Evolutionary conservation across 768 basidiomycete species (phyloP), one percentile per base, ranked within the genome.

Genomic region (Rhizopogon vinicolor): DNA sequence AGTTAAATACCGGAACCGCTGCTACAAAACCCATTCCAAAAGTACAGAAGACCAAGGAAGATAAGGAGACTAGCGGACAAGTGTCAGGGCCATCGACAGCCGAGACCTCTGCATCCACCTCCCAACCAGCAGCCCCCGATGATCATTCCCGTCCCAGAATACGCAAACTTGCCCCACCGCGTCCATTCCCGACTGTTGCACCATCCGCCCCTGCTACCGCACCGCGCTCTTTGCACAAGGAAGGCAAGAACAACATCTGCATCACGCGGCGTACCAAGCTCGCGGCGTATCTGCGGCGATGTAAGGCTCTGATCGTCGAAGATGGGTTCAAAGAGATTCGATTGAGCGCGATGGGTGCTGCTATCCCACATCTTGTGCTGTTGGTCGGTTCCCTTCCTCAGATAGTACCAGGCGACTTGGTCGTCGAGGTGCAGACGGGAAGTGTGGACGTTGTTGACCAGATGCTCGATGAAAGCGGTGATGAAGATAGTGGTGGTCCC

Each of bases 341-440:
- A 67, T 69, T 95, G 43, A 83, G 80, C 56, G 93, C 90, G 6
- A 87, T 94, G 84, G 93, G 91, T 25, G 93, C 93, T 5, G 91
- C 93, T 1, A 93, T 95, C 55, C 91, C 93, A 3, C 86, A 85
- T 62, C 81, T 92, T 22, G 71, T 88, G 29, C 83, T 83, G 45
- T 76, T 96, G 13, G 72, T 80, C 12, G 78, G 85, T 5, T 85
- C 90, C 19, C 75, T 94, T 29, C 89, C 91, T 0, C 75, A 79
- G 3, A 83, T 87, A 46, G 76, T 95, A 10, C 89, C 91, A 0
- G 79, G 83, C 46, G 87, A 91, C 54, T 81, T 91, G 5, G 75
- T 77, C 41, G 78, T 78, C 22, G 78, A 86, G 54, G 73, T 87
- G 13, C 75, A 74, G 7, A 93, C 91, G 0, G 86, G 86, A 5